Evolutionary conservation across 345 rosid genomes (phyloP).

Genomic region (Salix caprea): DNA sequence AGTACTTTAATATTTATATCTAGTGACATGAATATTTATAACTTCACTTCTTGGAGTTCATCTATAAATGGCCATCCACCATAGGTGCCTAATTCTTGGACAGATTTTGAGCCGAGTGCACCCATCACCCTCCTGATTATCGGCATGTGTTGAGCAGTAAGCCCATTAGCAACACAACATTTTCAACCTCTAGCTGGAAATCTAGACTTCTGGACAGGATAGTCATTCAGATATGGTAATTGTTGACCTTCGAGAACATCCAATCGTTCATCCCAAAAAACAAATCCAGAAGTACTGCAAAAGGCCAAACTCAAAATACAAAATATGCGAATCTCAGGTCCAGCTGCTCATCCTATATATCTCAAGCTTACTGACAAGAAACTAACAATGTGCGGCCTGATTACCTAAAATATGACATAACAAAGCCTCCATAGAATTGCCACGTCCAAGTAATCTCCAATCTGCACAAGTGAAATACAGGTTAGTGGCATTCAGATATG

Average conservation of each 20-base stretch:
- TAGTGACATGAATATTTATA: too few species aligned
- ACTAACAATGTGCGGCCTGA: not conserved
- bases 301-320: not conserved
- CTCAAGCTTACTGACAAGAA: not conserved
- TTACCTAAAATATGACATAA: not conserved
- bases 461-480: constrained; percentile 37
- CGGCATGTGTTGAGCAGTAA: not conserved
- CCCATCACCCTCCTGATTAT: too few species aligned
- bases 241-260: not conserved
- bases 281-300: not conserved
- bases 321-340: not conserved
- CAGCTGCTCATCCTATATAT: not conserved
- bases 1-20: too few species aligned
- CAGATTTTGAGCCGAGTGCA: not conserved
- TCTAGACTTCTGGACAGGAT: not conserved
- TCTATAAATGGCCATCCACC: too few species aligned
- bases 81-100: too few species aligned
- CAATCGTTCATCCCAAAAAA: not conserved
- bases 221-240: not conserved
- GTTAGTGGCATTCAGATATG: constrained; percentile 8
- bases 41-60: too few species aligned
- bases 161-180: not conserved
- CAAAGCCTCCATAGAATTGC: constrained; percentile 44
- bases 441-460: constrained; percentile 93
- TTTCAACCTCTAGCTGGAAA: not conserved